Conservation (phyloP, 2,329 filamentous ascomycete species). For the Fusarium pininemorale region DNA sequence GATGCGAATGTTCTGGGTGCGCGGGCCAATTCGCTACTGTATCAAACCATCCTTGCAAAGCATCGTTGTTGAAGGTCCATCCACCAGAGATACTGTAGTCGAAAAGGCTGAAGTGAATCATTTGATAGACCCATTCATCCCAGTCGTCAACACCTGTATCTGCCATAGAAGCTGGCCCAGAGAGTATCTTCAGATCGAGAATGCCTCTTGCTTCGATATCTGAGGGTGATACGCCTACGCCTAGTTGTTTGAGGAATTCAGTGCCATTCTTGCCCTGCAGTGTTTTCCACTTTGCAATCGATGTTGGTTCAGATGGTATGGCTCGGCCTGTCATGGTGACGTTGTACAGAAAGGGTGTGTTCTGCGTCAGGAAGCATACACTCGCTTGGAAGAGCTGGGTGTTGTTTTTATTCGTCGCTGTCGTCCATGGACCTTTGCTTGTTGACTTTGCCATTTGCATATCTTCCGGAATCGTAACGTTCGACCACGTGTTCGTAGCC, state of each 20-base stretch:
- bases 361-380: not conserved
- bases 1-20: not conserved
- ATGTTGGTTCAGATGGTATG: not conserved
- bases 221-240: accelerated
- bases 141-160: not conserved
- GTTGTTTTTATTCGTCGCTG: accelerated
- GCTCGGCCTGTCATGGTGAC: constrained; percentile 9
- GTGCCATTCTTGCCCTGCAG: not conserved
- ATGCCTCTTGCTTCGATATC: not conserved
- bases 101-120: not conserved
- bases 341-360: not conserved
- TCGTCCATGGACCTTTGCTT: not conserved
- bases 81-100: not conserved
- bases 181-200: not conserved
- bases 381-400: not conserved
- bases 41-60: accelerated
- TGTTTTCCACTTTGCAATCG: not conserved
- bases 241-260: not conserved
- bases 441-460: not conserved
- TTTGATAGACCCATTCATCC: not conserved
- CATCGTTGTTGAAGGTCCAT: not conserved
- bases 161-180: not conserved
- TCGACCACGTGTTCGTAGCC: not conserved
- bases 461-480: accelerated
- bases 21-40: not conserved